Evolutionary conservation across 2,329 filamentous ascomycete genomes (phyloP), one percentile per base, ranked within the genome.

Genomic region (Penicillium sp.): DNA sequence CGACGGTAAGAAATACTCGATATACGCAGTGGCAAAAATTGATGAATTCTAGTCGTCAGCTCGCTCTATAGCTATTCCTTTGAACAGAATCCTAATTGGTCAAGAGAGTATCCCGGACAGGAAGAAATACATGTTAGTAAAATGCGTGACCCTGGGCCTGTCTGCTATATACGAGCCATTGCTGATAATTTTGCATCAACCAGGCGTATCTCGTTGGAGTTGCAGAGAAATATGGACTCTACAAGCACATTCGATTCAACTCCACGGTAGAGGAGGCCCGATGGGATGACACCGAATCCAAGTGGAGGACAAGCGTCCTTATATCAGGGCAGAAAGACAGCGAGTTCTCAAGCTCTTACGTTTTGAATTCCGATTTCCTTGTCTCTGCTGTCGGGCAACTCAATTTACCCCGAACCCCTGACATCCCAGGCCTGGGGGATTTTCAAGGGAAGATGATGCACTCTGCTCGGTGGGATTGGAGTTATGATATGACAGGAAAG

Each of bases 11-110:
- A 16, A 48, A 7, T 32, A 32, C 29, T 24, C 11, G 24, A 16
- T 2, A 26, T 13, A 16, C 8, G 2, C 31, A 43, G 5, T 49
- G 5, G 8, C 37, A 29, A 14, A 5, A 14, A 18, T 39, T 59
- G 16, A 58, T 32, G 18, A 18, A 14, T 1, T 2, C 11, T 51
- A 74, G 80, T 84, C 10, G 81, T 77, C 76, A 81, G 77, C 34
- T 72, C 78, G 46, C 71, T 86, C 3, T 86, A 86, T 71, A 82
- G 78, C 42, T 85, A 80, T 68, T 85, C 81, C 6, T 87, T 86
- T 62, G 83, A 82, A 35, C 82, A 84, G 50, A 85, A 85, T 50
- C 72, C 81, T 3, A 74, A 80, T 60, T 85, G 84, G 83, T 79
- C 80, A 1, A 72, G 81, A 18, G 77, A 83, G 52, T 86, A 84